Evolutionary conservation across 1,284 basidiomycete genomes (phyloP).

Genomic region (Sporisorium sorghi): DNA sequence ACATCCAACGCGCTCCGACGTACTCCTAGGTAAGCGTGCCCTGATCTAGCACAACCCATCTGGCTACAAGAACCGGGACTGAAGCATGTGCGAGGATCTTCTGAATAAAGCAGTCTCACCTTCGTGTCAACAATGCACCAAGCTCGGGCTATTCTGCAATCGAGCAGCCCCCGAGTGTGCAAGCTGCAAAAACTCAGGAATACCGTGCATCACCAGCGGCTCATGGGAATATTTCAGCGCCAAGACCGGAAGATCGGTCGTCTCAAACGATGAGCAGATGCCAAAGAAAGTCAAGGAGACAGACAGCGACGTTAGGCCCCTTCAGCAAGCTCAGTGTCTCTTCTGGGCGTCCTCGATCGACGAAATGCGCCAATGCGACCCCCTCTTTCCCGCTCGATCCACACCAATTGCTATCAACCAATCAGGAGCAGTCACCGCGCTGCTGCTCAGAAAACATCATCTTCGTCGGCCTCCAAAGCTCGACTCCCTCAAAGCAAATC

Average conservation of each 20-base stretch:
- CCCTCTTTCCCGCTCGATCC: conserved; percentile 10
- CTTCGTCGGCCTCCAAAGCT: background rate
- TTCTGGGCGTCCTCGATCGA: conserved; percentile 32
- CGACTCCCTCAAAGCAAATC: background rate
- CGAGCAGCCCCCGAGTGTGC: conserved; percentile 6
- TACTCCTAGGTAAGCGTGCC: conserved; percentile 12
- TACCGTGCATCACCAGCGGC: background rate
- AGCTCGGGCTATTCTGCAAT: conserved; percentile 6
- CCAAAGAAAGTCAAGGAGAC: background rate
- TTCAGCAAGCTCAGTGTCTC: background rate
- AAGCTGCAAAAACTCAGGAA: background rate
- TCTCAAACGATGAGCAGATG: background rate
- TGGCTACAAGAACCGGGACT: background rate
- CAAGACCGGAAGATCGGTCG: background rate
- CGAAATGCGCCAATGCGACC: conserved; percentile 34
- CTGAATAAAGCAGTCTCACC: conserved; percentile 11
- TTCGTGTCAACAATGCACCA: conserved; percentile 1
- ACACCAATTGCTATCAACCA: background rate
- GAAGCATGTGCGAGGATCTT: background rate
- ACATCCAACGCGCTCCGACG: conserved; percentile 7
- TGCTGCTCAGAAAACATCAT: conserved; percentile 3
- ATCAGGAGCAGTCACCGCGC: conserved; percentile 11
- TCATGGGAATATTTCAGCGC: conserved; percentile 7
- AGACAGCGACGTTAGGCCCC: background rate
- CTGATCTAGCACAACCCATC: background rate